These are phyloP conservation scores for Ambrosia artemisiifolia DNA, from an alignment of 129 eudicot species.

Conservation along the genomic window DNA sequence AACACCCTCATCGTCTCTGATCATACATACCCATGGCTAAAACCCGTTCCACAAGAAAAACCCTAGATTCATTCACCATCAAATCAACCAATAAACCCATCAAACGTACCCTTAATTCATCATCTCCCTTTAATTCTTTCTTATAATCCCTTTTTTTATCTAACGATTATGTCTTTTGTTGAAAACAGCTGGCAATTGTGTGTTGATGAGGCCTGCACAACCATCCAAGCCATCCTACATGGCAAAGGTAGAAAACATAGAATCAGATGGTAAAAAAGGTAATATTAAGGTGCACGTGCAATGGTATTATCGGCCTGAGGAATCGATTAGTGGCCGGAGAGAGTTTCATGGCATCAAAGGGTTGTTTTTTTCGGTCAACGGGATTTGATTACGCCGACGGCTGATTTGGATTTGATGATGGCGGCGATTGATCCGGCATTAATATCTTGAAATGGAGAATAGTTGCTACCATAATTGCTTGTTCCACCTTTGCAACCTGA, in stretches of 20 bases:
- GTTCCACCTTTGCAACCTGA: too few species aligned
- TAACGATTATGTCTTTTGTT: background rate
- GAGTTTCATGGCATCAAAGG: constrained; percentile 93
- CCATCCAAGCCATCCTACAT: constrained; percentile 81
- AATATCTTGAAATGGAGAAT: too few species aligned
- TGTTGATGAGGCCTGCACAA: constrained; percentile 78
- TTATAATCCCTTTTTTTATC: background rate
- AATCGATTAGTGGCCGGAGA: constrained; percentile 89
- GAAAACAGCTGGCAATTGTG: constrained; percentile 74
- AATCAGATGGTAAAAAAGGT: constrained; percentile 53
- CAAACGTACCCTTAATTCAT: constrained; percentile 40
- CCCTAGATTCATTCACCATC: constrained; percentile 70
- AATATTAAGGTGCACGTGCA: constrained; percentile 78
- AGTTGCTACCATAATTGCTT: too few species aligned
- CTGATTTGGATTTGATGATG: too few species aligned
- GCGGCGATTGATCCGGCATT: too few species aligned
- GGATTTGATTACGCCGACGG: too few species aligned
- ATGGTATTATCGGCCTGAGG: constrained; percentile 97
- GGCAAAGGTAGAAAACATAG: constrained; percentile 69
- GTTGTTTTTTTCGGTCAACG: constrained; percentile 80
- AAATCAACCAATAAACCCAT: constrained; percentile 57
- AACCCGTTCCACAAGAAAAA: constrained; percentile 54
- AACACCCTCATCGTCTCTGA: too few species aligned
- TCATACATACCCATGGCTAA: constrained; percentile 52
- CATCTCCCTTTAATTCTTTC: too few species aligned